Evolutionary conservation across 805 yeast genomes (phyloP), one percentile per base, ranked within the genome.

Genomic region (Zygotorulaspora chibaensis): DNA sequence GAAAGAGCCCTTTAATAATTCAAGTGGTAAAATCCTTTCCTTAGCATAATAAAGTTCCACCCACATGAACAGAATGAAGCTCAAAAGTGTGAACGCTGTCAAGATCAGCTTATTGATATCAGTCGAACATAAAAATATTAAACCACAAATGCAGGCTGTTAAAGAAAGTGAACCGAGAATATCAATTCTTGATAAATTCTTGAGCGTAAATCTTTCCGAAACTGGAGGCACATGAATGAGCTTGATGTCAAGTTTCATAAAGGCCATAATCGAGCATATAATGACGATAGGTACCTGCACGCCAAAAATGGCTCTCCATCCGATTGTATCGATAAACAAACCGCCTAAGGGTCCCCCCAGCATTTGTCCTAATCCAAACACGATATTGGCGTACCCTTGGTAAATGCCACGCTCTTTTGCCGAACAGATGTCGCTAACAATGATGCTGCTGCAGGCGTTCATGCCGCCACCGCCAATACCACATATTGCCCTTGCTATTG

Each of bases 381-480:
- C 80, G 13, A 88, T 71, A 61, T 87, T 87, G 15, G 87, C 89
- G 51, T 84, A 69, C 1, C 96, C 96, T 64, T 88, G 96, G 63
- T 77, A 86, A 28, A 85, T 62, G 2, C 95, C 95, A 40, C 96
- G 72, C 45, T 84, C 80, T 48, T 90, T 73, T 40, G 83, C 72
- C 0, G 93, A 81, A 23, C 89, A 82, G 38, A 87, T 69, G 63
- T 88, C 96, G 23, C 87, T 79, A 55, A 84, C 75, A 2, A 89
- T 75, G 46, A 88, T 84, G 6, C 95, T 82, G 13, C 87, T 77
- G 54, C 87, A 68, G 0, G 90, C 75, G 41, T 83, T 79, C 58
- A 88, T 76, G 1, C 96, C 96, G 5, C 95, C 93, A n/a, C 95
- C 96, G 10, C 96, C 96, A 45, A 85, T 75, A 15, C 96, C 96